Evolutionary conservation across 331 rosid species (phyloP), one percentile per base, ranked within the genome.

Genomic region (Dryas integrifolia): DNA sequence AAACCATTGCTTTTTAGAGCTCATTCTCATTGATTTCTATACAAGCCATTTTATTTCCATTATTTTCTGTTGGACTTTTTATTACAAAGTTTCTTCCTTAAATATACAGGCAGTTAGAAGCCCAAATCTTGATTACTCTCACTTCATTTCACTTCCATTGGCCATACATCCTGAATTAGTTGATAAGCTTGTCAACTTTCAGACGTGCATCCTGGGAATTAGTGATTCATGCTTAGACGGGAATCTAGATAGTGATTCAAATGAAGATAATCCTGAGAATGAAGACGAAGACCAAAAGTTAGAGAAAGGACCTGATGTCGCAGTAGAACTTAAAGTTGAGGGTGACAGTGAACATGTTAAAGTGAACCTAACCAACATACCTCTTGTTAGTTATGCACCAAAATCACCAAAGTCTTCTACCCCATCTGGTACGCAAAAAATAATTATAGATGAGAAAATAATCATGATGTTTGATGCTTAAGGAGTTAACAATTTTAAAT

Each of bases 121-220:
- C 82, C 86, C 87, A 46, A 88, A 46, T 84, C 89, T 94, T 52
- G 92, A 89, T 79, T 94, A 91, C 76, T 88, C 96, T 26, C 98
- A 94, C 84, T 91, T 94, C 79, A 82, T 94, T 83, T 94, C 98
- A 58, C 92, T 94, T 79, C 97, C 98, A 14, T 70, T 94, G 85
- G 98, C 98, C 67, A 78, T 88, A 64, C 90, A 91, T 86, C 92
- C 96, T 38, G 96, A 94, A 72, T 80, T 91, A 74, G 89, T 91
- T 74, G 69, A 87, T 69, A 91, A 91, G 88, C 96, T 94, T 39
- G 57, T 81, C 68, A 76, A 72, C 79, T 94, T 94, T 77, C 97
- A 91, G 76, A 83, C 81, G 57, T 80, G 87, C 47, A 85, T 88
- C 58, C 67, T 94, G 81, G 89, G 95, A 67, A 72, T 56, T 82